These are phyloP conservation scores for Hydnum rufescens DNA, from an alignment of 768 basidiomycete genomes.

Conservation along the genomic window DNA sequence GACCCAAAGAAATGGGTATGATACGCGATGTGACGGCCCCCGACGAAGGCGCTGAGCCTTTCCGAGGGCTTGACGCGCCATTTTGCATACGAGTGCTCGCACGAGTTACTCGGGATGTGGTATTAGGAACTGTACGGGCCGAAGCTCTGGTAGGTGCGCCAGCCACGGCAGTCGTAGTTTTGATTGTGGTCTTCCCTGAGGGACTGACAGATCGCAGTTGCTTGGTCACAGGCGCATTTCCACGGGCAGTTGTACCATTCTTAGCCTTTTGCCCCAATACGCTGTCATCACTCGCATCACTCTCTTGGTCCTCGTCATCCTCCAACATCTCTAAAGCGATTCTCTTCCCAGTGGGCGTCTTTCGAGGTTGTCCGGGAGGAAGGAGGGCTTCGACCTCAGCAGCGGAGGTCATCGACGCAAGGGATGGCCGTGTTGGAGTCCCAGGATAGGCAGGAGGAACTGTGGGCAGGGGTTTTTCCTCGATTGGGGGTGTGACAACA, in stretches of 20 bases:
- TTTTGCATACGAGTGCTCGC: constrained; percentile 21
- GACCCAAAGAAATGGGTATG: neutral
- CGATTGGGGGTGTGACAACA: constrained; percentile 8
- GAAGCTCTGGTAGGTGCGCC: neutral
- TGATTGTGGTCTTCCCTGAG: neutral
- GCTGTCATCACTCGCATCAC: constrained; percentile 5
- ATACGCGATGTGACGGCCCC: neutral
- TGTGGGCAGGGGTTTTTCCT: constrained; percentile 2
- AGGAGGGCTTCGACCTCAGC: constrained; percentile 52
- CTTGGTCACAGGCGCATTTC: constrained; percentile 4
- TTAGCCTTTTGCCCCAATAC: neutral
- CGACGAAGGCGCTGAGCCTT: neutral
- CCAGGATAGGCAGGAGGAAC: too few relatives aligned
- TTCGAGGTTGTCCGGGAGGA: constrained; percentile 69
- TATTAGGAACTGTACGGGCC: constrained; percentile 19
- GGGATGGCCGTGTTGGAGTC: constrained; percentile 2
- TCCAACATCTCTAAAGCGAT: constrained; percentile 19
- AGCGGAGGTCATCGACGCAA: neutral
- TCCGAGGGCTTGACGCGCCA: neutral
- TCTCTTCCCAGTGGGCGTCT: constrained; percentile 59
- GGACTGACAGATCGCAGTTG: constrained; percentile 4
- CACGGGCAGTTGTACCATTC: constrained; percentile 5
- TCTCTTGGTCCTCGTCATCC: constrained; percentile 4
- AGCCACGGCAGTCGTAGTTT: neutral
- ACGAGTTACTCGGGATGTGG: constrained; percentile 53